Evolutionary conservation across 2,329 filamentous ascomycete species (phyloP), one percentile per base, ranked within the genome.

Genomic region (Lachnum nothofagi): DNA sequence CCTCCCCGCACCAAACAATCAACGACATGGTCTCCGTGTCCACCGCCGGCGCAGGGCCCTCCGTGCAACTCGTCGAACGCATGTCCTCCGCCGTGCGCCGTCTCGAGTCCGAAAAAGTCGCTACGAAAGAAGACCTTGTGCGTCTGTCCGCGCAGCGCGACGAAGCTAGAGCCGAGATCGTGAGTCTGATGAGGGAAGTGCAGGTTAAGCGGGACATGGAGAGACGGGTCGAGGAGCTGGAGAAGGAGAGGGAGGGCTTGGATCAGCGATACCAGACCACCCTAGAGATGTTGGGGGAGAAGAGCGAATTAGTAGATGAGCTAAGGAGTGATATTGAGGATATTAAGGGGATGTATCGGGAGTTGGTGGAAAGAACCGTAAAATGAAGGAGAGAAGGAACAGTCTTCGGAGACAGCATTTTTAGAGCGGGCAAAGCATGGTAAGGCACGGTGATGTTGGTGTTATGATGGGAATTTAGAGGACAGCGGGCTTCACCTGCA

Each of bases 291-390:
- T 71, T 98, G 48, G 93, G 93, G 1, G 93, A 98, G 78, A 95
- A 95, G 79, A 95, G 89, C 67, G 93, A 98, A 74, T 73, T 86
- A 63, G 91, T 95, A 2, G 90, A 95, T 64, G 93, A 98, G 74
- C 72, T 98, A 58, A 82, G 78, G 67, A 85, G 86, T 10, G 93
- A 97, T 73, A 86, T 98, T 45, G 76, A 83, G 57, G 93, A 98
- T 73, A 77, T 98, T 66, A 98, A 98, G 74, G 85, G 84, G 63
- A 95, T 98, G 78, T 97, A 97, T 72, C 82, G 89, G 57, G 91
- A 97, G 65, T 70, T 98, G 67, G 86, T 95, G 42, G 88, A 95
- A 70, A 82, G 84, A 64, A 91, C 88, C 49, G 81, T 90, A 64
- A 85, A 82, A 69, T 86, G 52, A 68, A n/a, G 37, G 17, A 10